Evolutionary conservation across 805 yeast genomes (phyloP).

Genomic region (Teunomyces panamensis): DNA sequence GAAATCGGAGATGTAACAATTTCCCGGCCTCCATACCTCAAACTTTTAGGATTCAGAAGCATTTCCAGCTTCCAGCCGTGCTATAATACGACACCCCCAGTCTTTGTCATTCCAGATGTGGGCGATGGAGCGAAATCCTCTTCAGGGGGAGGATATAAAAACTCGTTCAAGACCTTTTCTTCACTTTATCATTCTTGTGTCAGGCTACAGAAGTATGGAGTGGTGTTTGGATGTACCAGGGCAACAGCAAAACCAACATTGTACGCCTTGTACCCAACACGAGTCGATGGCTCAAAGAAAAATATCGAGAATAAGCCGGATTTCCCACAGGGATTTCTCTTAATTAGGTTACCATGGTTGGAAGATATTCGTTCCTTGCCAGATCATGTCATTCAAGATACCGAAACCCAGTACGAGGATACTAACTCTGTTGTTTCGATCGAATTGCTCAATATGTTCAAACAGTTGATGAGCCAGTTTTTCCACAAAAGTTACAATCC

Average conservation of each 20-base stretch:
- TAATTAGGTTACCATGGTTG: conserved; percentile 66
- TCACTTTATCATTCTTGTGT: conserved; percentile 62
- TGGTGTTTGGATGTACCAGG: conserved; percentile 70
- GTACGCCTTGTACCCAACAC: conserved; percentile 59
- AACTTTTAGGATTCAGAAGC: conserved; percentile 65
- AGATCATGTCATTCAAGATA: conserved; percentile 17
- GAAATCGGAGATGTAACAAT: conserved; percentile 7
- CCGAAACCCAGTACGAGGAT: conserved; percentile 8
- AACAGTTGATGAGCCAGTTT: conserved; percentile 35
- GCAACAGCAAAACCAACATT: conserved; percentile 52
- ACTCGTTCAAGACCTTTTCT: conserved; percentile 66
- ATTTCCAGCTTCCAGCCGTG: conserved; percentile 44
- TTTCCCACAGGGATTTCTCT: conserved; percentile 71
- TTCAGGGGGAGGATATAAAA: conserved; percentile 43
- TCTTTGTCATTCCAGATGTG: conserved; percentile 65
- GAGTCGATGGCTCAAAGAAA: conserved; percentile 18
- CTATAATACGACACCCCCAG: conserved; percentile 52
- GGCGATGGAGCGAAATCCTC: conserved; percentile 35
- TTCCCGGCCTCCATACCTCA: conserved; percentile 47
- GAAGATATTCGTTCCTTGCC: conserved; percentile 77
- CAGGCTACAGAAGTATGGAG: conserved; percentile 52
- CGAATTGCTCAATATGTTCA: conserved; percentile 19
- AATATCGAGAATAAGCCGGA: conserved; percentile 10
- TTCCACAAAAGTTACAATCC: conserved; percentile 53
- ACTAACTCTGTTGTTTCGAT: conserved; percentile 11